phyloP scores from a whole-genome alignment of 1,284 basidiomycete species.

The Sanghuangporus sanghuang region DNA sequence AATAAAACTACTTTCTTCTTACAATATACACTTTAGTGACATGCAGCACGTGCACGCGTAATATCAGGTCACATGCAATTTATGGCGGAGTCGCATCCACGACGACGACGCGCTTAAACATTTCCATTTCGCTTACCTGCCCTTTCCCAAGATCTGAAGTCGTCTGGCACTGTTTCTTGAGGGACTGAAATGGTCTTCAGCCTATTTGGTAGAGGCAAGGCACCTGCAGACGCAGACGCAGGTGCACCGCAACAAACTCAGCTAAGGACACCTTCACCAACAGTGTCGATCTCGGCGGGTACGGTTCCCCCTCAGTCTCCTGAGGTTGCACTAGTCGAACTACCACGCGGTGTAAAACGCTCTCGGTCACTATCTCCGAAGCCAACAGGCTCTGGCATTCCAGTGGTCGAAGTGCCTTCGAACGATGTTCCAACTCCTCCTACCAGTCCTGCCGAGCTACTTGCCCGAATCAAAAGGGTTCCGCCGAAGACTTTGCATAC shows the following conservation, averaged over 20 bases:
- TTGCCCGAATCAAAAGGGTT: slow-evolving; percentile 48
- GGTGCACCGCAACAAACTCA: slow-evolving; percentile 23
- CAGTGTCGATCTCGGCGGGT: slow-evolving; percentile 25
- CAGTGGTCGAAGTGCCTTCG: background rate
- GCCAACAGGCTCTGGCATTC: slow-evolving; percentile 12
- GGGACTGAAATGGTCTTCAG: slow-evolving; percentile 41
- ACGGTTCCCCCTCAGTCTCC: slow-evolving; percentile 29
- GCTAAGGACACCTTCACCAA: slow-evolving; percentile 50
- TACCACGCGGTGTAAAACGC: slow-evolving; percentile 23
- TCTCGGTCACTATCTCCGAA: slow-evolving; percentile 21
- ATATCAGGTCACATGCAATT: background rate
- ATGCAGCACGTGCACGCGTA: background rate
- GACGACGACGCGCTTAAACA: background rate
- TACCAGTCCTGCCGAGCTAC: slow-evolving; percentile 36
- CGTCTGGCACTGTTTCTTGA: background rate
- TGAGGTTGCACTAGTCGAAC: slow-evolving; percentile 24
- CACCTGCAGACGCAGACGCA: slow-evolving; percentile 14
- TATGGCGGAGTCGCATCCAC: background rate
- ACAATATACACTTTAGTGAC: background rate
- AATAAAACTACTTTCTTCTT: too few relatives aligned
- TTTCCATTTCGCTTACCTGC: background rate
- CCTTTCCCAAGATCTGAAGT: background rate
- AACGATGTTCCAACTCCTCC: slow-evolving; percentile 14
- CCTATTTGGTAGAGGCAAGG: slow-evolving; percentile 40
- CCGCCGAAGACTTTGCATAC: slow-evolving; percentile 61